Evolutionary conservation across 2,329 filamentous ascomycete species (phyloP).

Genomic region (Akanthomyces dipterigenus): DNA sequence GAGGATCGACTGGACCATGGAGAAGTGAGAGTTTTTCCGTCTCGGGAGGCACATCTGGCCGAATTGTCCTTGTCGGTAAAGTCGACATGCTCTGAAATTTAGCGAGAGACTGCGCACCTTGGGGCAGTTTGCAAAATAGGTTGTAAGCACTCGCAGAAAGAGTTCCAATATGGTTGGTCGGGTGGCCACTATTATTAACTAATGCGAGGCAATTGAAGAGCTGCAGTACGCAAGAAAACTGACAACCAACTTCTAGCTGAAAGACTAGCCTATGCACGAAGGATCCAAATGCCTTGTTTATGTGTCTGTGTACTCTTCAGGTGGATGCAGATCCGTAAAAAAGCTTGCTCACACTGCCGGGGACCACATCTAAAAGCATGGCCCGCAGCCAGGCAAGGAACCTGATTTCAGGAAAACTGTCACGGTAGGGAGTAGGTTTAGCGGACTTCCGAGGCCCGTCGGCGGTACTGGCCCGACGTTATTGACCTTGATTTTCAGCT

Average conservation of each 20-base stretch:
- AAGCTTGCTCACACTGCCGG: neutral
- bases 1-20: conserved; percentile 60
- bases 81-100: neutral
- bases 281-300: neutral
- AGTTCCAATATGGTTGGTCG: neutral
- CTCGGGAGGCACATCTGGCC: conserved; percentile 22
- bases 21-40: conserved; percentile 50
- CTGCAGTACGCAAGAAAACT: neutral
- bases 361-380: neutral
- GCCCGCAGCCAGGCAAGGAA: neutral
- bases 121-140: neutral
- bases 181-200: neutral
- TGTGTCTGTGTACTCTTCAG: neutral
- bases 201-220: neutral
- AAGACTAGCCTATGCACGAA: neutral
- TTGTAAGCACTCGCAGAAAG: neutral
- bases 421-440: neutral
- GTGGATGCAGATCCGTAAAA: neutral
- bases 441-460: conserved; percentile 11
- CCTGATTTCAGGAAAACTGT: neutral
- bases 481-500: neutral
- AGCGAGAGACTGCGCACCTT: neutral
- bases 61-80: conserved; percentile 21
- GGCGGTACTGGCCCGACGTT: too few relatives aligned
- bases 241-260: neutral